Base-by-base conservation (phyloP, 2,329 filamentous ascomycete genomes). In the Cryphonectria parasitica region DNA sequence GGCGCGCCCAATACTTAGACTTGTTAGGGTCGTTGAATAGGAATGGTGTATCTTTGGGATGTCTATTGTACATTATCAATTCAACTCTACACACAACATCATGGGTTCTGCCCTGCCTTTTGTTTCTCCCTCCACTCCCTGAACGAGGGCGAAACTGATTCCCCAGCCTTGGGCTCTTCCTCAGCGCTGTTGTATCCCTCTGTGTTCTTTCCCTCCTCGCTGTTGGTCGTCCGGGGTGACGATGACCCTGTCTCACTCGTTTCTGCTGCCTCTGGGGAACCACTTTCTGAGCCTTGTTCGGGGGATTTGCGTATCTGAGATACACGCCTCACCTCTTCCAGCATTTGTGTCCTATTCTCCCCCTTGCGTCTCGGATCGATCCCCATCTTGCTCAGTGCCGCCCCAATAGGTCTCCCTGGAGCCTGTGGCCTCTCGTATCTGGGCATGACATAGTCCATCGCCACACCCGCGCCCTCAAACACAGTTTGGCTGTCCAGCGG, bases 401-500 rank as follows among this genome's bases (percentile, higher is more conserved):
- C 5, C 52, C n/a, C 52, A 56, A 19, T 17, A 15, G 25, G 6
- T 19, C 15, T 19, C n/a, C n/a, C n/a, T n/a, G n/a, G n/a, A n/a
- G n/a, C n/a, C n/a, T n/a, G n/a, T n/a, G 19, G 19, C 8, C 31
- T 11, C 31, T 39, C 13, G 58, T 61, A 41, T 2, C 15, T 65
- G n/a, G 66, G 66, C 60, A 43, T 22, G 45, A 68, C 58, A 36
- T 56, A n/a, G 31, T 63, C 31, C 2, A 68, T 34, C 13, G 31
- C 15, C 2, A 52, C 31, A 17, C 66, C 66, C 10, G 61, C 69
- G 25, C 72, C 66, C 7, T 73, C 73, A 72, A 84, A 84, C 2
- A 82, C 79, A 11, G 80, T 78, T 0, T 78, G 68, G 74, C 76
- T 83, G 1, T 72, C 68, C 43, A 80, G 73, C 22, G 79, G 76